Evolutionary conservation across 257 asterid species (phyloP).

Genomic region (Solanum pimpinellifolium): DNA sequence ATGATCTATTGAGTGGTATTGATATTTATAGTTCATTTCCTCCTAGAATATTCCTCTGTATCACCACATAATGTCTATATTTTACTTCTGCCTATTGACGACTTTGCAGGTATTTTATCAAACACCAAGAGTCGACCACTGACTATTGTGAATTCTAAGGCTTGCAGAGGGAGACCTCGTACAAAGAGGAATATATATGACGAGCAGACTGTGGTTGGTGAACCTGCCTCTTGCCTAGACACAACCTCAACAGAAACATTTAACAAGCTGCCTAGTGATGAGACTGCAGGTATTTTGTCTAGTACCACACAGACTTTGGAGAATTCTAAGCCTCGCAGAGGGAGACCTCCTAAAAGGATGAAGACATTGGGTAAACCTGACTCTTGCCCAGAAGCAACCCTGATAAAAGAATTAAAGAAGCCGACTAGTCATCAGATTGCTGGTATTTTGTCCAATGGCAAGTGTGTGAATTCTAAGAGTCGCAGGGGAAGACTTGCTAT

Average conservation of each 20-base stretch:
- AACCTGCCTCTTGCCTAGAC: constrained; percentile 30
- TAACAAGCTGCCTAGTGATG: background rate
- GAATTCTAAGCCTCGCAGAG: background rate
- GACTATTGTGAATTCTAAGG: constrained; percentile 5
- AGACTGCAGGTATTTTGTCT: constrained; percentile 14
- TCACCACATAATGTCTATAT: constrained; percentile 5
- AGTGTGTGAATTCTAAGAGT: constrained; percentile 5
- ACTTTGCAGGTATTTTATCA: constrained; percentile 11
- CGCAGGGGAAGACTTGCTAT: constrained; percentile 4
- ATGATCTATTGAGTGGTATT: background rate
- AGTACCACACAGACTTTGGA: constrained; percentile 1
- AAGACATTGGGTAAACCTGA: constrained; percentile 20
- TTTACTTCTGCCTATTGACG: constrained; percentile 9
- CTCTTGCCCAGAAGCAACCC: constrained; percentile 25
- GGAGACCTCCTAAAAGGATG: constrained; percentile 8
- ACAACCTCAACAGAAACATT: background rate
- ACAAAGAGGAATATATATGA: background rate
- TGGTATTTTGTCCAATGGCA: constrained; percentile 6
- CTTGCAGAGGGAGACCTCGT: constrained; percentile 2
- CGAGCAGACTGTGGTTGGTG: constrained; percentile 7
- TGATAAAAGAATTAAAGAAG: constrained; percentile 13
- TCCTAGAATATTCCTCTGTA: constrained; percentile 2
- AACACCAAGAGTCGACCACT: background rate
- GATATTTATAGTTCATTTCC: background rate
- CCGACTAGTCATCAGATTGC: constrained; percentile 10